Evolutionary conservation across 2,329 filamentous ascomycete genomes (phyloP).

Genomic region (Arachnopeziza araneosa): DNA sequence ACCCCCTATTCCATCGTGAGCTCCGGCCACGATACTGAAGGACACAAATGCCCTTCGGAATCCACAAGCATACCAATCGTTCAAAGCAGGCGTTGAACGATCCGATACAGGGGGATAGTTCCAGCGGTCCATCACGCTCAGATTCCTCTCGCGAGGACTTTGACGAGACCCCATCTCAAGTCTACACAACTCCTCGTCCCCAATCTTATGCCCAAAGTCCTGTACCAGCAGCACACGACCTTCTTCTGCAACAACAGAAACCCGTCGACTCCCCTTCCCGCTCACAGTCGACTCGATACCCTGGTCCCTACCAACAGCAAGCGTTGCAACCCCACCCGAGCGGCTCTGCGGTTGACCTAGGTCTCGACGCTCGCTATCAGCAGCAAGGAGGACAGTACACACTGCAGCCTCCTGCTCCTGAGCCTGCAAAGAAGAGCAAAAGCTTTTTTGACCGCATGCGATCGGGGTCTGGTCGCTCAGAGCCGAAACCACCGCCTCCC

Average conservation of each 20-base stretch:
- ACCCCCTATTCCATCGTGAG: slow-evolving; percentile 19
- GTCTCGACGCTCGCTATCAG: slow-evolving; percentile 19
- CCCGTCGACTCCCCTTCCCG: slow-evolving; percentile 18
- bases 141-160: background rate
- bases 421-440: slow-evolving; percentile 27
- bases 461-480: slow-evolving; percentile 21
- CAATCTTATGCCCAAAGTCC: slow-evolving; percentile 22
- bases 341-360: slow-evolving; percentile 26
- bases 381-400: slow-evolving; percentile 14
- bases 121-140: background rate
- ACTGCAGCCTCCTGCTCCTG: slow-evolving; percentile 16
- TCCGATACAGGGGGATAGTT: slow-evolving; percentile 2
- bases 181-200: slow-evolving; percentile 8
- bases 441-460: slow-evolving; percentile 30
- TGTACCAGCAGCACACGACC: slow-evolving; percentile 18
- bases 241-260: slow-evolving; percentile 17
- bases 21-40: slow-evolving; percentile 21
- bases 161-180: background rate
- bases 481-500: slow-evolving; percentile 20
- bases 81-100: slow-evolving; percentile 31
- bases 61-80: slow-evolving; percentile 30
- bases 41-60: slow-evolving; percentile 29
- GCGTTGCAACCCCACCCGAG: slow-evolving; percentile 13
- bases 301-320: slow-evolving; percentile 18
- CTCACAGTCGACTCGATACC: slow-evolving; percentile 25